These are phyloP conservation scores for Aspergillus hiratsukae DNA, from an alignment of 2,329 filamentous ascomycete species.

Conservation along the genomic window DNA sequence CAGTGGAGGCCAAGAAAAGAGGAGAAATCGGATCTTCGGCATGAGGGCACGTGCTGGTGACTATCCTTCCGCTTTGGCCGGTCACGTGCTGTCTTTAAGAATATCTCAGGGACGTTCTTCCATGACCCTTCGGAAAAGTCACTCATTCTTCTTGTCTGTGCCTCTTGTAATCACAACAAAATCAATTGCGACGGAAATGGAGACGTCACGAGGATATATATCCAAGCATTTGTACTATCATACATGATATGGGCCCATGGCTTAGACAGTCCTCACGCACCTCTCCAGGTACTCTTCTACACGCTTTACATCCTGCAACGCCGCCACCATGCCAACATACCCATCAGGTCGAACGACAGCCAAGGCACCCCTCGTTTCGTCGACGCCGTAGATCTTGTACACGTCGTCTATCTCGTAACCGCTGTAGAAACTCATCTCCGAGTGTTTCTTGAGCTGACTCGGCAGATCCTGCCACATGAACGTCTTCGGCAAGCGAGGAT, in stretches of 20 bases:
- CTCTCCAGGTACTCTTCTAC: slow-evolving; percentile 23
- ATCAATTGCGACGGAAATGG: too few relatives aligned
- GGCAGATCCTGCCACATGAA: slow-evolving; percentile 34
- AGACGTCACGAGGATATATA: neutral
- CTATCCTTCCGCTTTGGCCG: neutral
- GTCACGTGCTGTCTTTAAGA: neutral
- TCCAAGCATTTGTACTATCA: neutral
- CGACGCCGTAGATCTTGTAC: slow-evolving; percentile 34
- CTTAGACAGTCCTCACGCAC: slow-evolving; percentile 13
- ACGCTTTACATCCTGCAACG: slow-evolving; percentile 23
- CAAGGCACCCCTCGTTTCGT: slow-evolving; percentile 25
- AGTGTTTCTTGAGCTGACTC: slow-evolving; percentile 25
- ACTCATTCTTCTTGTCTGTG: too few relatives aligned
- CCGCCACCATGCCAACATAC: slow-evolving; percentile 29
- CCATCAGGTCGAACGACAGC: slow-evolving; percentile 38
- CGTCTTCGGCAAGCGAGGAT: slow-evolving; percentile 23
- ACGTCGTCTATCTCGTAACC: slow-evolving; percentile 32
- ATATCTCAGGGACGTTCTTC: neutral
- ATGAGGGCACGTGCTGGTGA: neutral
- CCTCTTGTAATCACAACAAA: too few relatives aligned
- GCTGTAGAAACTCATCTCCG: slow-evolving; percentile 35
- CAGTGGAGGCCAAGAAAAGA: neutral
- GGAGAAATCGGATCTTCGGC: neutral
- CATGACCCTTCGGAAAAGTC: too few relatives aligned
- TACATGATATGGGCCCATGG: neutral